Evolutionary conservation across 78 protist genomes (phyloP).

Genomic region (Planoprotostelium fungivorum): DNA sequence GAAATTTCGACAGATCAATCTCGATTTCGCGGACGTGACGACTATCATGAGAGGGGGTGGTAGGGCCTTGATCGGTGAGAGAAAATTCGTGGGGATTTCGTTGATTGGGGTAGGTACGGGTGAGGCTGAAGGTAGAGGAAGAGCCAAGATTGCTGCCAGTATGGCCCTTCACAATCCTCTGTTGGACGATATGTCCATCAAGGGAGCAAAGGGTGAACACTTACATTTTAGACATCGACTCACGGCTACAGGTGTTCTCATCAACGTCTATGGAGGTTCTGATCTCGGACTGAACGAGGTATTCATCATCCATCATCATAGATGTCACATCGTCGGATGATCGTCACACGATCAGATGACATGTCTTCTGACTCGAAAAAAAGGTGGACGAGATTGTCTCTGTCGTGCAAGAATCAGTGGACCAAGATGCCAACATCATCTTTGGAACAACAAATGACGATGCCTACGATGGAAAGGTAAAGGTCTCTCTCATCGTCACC

Average conservation of each 20-base stretch:
- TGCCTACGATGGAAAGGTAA: constrained; percentile 31
- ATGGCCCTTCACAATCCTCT: constrained; percentile 66
- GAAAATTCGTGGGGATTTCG: neutral
- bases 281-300: constrained; percentile 39
- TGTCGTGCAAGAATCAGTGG: constrained; percentile 35
- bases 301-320: no score
- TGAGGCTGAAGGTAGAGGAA: constrained; percentile 55
- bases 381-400: constrained; percentile 53
- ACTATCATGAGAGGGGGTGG: constrained; percentile 72
- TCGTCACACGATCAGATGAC: no score
- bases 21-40: constrained; percentile 84
- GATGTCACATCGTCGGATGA: no score
- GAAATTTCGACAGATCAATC: constrained; percentile 55
- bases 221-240: neutral
- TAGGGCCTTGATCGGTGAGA: constrained; percentile 63
- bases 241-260: constrained; percentile 14
- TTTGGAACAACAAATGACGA: constrained; percentile 55
- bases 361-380: no score
- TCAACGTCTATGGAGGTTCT: constrained; percentile 34
- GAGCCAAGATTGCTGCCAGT: constrained; percentile 45
- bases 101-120: constrained; percentile 4
- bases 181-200: constrained; percentile 39
- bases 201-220: constrained; percentile 50
- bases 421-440: constrained; percentile 62
- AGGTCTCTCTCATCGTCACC: constrained; percentile 64